phyloP scores from a whole-genome alignment of 202 grass and related monocot species.

The Zizania palustris region DNA sequence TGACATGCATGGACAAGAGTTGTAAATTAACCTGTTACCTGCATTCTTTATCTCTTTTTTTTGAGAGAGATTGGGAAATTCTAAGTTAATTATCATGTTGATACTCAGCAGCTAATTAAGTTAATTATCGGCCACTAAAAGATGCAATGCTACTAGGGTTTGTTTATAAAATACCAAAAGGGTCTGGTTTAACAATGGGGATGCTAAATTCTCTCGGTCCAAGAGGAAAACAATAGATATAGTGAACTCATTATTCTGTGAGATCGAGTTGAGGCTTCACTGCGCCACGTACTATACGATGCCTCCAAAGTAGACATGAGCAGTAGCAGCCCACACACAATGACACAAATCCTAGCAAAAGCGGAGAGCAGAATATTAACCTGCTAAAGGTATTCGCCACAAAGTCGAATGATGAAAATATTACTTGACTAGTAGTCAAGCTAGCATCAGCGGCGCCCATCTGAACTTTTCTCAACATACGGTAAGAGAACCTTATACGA shows the following conservation, averaged over 20 bases:
- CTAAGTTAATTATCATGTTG: too few species aligned
- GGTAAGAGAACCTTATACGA: neutral
- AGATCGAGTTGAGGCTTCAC: neutral
- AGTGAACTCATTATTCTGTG: neutral
- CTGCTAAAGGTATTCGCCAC: slow-evolving; percentile 28
- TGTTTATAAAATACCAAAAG: neutral
- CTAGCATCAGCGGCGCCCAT: neutral
- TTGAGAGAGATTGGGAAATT: too few species aligned
- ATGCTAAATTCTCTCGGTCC: neutral
- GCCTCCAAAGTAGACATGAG: slow-evolving; percentile 27
- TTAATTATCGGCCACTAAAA: neutral
- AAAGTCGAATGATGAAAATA: slow-evolving; percentile 46
- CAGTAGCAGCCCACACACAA: slow-evolving; percentile 9
- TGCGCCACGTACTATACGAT: neutral
- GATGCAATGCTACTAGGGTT: neutral
- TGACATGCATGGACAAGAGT: slow-evolving; percentile 1
- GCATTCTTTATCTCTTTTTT: neutral
- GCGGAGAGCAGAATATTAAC: slow-evolving; percentile 37
- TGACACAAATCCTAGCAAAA: slow-evolving; percentile 34
- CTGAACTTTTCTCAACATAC: neutral
- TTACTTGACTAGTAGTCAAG: slow-evolving; percentile 30
- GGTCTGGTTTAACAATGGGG: neutral
- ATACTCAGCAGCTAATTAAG: too few species aligned
- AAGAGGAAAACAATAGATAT: neutral
- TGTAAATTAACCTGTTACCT: slow-evolving; percentile 24